Evolutionary conservation across 192 early-diverging fungal species (phyloP).

Genomic region (Phycomyces blakesleeanus): DNA sequence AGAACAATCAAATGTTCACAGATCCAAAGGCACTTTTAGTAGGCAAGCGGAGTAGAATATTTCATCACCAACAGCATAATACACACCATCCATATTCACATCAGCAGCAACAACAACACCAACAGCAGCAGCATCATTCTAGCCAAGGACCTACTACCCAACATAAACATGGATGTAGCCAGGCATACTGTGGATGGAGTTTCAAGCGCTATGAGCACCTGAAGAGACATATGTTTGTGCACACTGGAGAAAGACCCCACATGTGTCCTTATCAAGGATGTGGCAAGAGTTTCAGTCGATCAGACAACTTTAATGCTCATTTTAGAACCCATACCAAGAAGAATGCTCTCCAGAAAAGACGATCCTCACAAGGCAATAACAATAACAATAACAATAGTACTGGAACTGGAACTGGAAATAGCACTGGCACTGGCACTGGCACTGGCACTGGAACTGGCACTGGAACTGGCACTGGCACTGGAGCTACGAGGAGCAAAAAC

Average conservation of each 20-base stretch:
- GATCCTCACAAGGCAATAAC: not conserved
- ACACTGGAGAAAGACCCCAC: conserved; percentile 73
- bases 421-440: too few relatives aligned
- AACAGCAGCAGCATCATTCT: conserved; percentile 10
- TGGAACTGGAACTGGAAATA: too few relatives aligned
- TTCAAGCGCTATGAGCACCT: conserved; percentile 83
- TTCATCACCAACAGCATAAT: too few relatives aligned
- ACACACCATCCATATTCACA: not conserved
- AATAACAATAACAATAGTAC: conserved; percentile 1
- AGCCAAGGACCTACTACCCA: conserved; percentile 13
- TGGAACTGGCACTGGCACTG: too few relatives aligned
- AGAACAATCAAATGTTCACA: too few relatives aligned
- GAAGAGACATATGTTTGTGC: conserved; percentile 74
- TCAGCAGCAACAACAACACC: conserved; percentile 23
- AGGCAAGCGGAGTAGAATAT: too few relatives aligned
- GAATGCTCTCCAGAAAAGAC: conserved; percentile 35
- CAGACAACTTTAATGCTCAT: conserved; percentile 75
- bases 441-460: too few relatives aligned
- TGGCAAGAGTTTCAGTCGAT: conserved; percentile 76
- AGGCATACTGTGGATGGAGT: conserved; percentile 48
- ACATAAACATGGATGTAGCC: conserved; percentile 44
- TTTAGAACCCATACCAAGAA: conserved; percentile 71
- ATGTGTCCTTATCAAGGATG: conserved; percentile 66
- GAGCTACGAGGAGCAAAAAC: not conserved
- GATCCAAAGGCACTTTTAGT: too few relatives aligned